Evolutionary conservation across 495 filamentous ascomycete species (phyloP), one percentile per base, ranked within the genome.

Genomic region (Podospora comata): DNA sequence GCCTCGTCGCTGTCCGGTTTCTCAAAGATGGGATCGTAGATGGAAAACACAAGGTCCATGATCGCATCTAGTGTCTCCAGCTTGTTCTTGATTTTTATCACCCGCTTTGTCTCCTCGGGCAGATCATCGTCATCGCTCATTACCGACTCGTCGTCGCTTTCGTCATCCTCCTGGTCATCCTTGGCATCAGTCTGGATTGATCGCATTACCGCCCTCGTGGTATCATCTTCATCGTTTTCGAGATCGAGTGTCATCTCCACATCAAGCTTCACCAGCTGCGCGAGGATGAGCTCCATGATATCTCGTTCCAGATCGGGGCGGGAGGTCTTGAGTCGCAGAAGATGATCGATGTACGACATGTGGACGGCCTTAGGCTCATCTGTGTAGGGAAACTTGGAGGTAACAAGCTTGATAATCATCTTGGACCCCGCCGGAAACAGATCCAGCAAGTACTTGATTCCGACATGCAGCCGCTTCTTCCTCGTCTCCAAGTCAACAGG

Each of bases 51-150:
- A 15, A 89, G 82, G 75, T 97, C 93, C 66, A 99, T 85, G 69
- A 97, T 91, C n/a, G 87, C 84, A 77, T 99, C 95, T 81, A 99
- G 88, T 76, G 97, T 99, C 72, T 89, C 87, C 59, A 97, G 88
- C 72, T 92, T 94, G 60, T 86, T 86, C 73, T 89, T 92, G 60
- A 96, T 84, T 23, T 85, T 84, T 66, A 89, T 85, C 7, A 88
- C 79, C 32, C 79, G 80, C 64, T 73, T 77, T 4, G 82, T 74
- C 62, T 84, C 76, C 61, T 80, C 77, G 30, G 83, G 79, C n/a
- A 77, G 73, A 26, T 84, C 82, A 23, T 85, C 84, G 26, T 79
- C 82, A 16, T 82, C 85, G 60, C 71, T 77, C 28, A 72, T 7
- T 20, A 80, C 80, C 0, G 85, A 85, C 28, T 83, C 83, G 27